phyloP scores from a whole-genome alignment of 345 rosid species.

The Eucalyptus victrix region DNA sequence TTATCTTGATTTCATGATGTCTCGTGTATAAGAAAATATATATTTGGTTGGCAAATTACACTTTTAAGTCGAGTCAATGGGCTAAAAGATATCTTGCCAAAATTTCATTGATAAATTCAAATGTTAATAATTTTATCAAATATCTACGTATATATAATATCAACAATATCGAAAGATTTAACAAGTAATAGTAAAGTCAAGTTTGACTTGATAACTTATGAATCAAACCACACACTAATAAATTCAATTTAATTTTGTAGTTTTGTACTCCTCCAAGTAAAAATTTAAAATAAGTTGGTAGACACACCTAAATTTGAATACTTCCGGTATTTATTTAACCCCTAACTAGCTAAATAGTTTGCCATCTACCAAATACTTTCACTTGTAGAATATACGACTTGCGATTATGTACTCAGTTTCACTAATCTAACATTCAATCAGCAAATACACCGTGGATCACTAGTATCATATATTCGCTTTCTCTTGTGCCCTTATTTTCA shows the following conservation, averaged over 20 bases:
- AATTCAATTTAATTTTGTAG: background rate
- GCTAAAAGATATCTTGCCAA: background rate
- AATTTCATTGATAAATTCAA: background rate
- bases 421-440: background rate
- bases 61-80: background rate
- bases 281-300: background rate
- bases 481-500: background rate
- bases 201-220: background rate
- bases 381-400: background rate
- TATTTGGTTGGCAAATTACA: background rate
- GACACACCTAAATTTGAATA: background rate
- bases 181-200: background rate
- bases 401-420: background rate
- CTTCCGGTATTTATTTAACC: background rate
- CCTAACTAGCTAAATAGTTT: background rate
- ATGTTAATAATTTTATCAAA: background rate
- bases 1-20: background rate
- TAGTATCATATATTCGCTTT: background rate
- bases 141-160: background rate
- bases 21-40: background rate
- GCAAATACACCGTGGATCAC: background rate
- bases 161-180: background rate
- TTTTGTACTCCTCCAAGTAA: background rate
- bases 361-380: background rate
- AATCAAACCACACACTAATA: background rate